Conservation (phyloP, 2,329 filamentous ascomycete genomes). For the Ceratocystis alfenasii region DNA sequence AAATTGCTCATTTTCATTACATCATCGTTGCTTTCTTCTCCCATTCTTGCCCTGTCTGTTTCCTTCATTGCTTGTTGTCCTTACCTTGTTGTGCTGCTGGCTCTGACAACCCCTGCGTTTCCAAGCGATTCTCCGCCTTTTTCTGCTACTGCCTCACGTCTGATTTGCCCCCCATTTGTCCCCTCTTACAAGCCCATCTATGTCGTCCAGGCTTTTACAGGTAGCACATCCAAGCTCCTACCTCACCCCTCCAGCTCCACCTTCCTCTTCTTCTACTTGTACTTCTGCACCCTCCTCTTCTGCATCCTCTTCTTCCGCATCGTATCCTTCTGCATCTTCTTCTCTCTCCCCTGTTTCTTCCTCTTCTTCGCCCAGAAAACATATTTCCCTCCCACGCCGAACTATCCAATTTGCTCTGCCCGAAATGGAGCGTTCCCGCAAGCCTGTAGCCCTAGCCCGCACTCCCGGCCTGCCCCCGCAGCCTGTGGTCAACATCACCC, state of each 20-base stretch:
- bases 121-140: conserved; percentile 7
- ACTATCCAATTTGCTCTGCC: conserved; percentile 10
- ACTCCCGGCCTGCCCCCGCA: conserved; percentile 63
- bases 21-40: not conserved
- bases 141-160: conserved; percentile 4
- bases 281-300: no score
- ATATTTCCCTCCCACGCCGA: conserved; percentile 31
- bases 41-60: not conserved
- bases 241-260: not conserved
- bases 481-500: conserved; percentile 60
- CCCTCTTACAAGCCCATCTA: not conserved
- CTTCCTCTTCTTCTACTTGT: not conserved
- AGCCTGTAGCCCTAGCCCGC: conserved; percentile 63
- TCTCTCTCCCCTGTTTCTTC: no score
- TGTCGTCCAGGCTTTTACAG: not conserved
- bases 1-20: not conserved
- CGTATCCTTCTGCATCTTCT: no score
- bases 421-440: conserved; percentile 70
- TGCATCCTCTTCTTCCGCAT: no score
- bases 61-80: not conserved
- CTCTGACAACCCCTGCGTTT: not conserved
- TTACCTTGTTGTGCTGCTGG: not conserved
- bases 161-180: conserved; percentile 6
- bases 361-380: not conserved
- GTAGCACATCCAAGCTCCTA: conserved; percentile 3